Base-by-base conservation (phyloP, 192 early-diverging fungal species). In the Endogone sp. region DNA sequence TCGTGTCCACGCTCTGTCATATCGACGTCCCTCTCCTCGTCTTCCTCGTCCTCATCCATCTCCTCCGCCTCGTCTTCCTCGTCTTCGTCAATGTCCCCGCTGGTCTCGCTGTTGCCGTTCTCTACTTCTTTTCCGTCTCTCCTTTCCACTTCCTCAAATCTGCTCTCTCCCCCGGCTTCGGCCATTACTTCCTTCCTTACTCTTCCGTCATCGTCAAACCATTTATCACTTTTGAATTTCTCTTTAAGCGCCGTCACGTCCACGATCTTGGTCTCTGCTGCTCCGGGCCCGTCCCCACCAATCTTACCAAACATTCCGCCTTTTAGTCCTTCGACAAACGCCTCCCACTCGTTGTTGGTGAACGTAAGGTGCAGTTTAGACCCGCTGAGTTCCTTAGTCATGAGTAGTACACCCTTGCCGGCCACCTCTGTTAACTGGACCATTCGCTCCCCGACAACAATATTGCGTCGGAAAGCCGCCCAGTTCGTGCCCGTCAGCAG, bases 321-420 rank as follows among this genome's bases (percentile, higher is more conserved):
- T 16, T 49, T 49, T 16, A 79, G 60, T 3, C 77, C 72, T 20
- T 63, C 59, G 29, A 79, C 63, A 31, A 79, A 79, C 54, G 71
- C 77, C 55, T 79, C 71, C 75, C 75, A 77, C 60, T 77, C 75
- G 22, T 72, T 63, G 44, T 77, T 77, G 13, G 75, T 77, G 23
- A 77, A 77, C 3, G 75, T 77, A 13, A 77, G 54, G 37, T 77
- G 75, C 10, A 81, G 56, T 32, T 81, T 81, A n/a, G 76, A 75
- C 3, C 79, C 79, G 13, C 69, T 72, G 3, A 81, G 60, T 59
- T 81, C 79, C 55, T 81, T 81, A 3, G 79, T 81, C 79, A 81
- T 78, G 54, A 78, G 31, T 13, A 81, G 62, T 22, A 81, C 77
- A 11, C 79, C 79, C 64, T 75, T 62, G n/a, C 79, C 79, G 11